phyloP scores from a whole-genome alignment of 495 filamentous ascomycete genomes.

The Cetradonia linearis region DNA sequence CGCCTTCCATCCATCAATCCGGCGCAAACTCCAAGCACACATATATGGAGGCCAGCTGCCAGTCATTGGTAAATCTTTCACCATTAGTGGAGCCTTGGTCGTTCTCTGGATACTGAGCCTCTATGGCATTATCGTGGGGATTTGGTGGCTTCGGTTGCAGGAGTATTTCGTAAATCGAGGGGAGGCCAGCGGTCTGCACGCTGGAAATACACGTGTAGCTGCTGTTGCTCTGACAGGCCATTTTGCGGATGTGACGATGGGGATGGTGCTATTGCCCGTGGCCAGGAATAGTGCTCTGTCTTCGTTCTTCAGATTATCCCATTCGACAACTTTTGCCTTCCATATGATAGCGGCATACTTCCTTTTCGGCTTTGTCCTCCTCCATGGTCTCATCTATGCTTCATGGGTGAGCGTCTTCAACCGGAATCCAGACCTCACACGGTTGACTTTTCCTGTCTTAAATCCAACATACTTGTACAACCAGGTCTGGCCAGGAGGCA shows the following conservation, averaged over 20 bases:
- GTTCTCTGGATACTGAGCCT: constrained; percentile 25
- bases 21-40: constrained; percentile 19
- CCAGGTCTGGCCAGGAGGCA: constrained; percentile 28
- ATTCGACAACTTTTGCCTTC: constrained; percentile 26
- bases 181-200: constrained; percentile 17
- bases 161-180: constrained; percentile 25
- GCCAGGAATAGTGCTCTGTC: constrained; percentile 29
- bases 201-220: constrained; percentile 23
- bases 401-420: constrained; percentile 26
- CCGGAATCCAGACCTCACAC: constrained; percentile 5
- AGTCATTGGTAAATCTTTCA: constrained; percentile 24
- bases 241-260: constrained; percentile 29
- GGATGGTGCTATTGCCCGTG: constrained; percentile 29
- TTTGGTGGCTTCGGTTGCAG: constrained; percentile 28
- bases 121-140: constrained; percentile 25
- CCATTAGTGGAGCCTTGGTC: constrained; percentile 23
- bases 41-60: constrained; percentile 23
- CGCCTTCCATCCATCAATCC: constrained; percentile 27
- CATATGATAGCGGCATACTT: constrained; percentile 29
- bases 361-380: constrained; percentile 26
- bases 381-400: constrained; percentile 27
- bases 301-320: constrained; percentile 29
- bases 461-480: constrained; percentile 29
- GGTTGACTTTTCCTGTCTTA: constrained; percentile 24
- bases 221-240: constrained; percentile 30